Conservation (phyloP, 1,139 yeast genomes). For the Debaryomyces sp. region DNA sequence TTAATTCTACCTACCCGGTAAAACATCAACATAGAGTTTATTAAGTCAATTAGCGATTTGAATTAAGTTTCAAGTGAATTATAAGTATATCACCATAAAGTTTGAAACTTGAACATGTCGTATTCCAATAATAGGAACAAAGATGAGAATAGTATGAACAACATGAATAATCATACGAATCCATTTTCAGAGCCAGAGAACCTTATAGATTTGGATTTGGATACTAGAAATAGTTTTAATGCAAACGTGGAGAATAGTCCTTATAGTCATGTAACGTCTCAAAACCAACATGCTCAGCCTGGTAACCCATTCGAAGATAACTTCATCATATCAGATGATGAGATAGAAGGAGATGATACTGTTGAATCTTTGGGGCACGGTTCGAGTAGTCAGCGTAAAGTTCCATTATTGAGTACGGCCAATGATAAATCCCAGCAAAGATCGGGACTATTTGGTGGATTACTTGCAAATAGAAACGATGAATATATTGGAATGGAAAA, state of each 20-base stretch:
- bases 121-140: constrained; percentile 5
- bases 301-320: constrained; percentile 42
- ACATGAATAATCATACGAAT: constrained; percentile 12
- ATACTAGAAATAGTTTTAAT: constrained; percentile 9
- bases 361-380: constrained; percentile 5
- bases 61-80: neutral
- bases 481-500: constrained; percentile 28
- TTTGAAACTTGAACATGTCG: constrained; percentile 8
- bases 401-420: constrained; percentile 26
- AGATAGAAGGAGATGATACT: constrained; percentile 18
- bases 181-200: constrained; percentile 28
- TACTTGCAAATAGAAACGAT: constrained; percentile 11
- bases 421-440: constrained; percentile 18
- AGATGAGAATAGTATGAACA: constrained; percentile 1
- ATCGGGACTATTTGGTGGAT: constrained; percentile 17
- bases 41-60: neutral
- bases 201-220: constrained; percentile 36
- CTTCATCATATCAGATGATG: constrained; percentile 39
- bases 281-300: constrained; percentile 12
- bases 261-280: constrained; percentile 15
- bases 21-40: neutral
- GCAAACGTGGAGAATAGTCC: constrained; percentile 17
- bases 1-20: neutral
- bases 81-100: neutral
- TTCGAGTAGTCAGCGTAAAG: constrained; percentile 21